These are phyloP conservation scores for Xylaria sp. DNA, from an alignment of 2,329 filamentous ascomycete species.

Conservation along the genomic window DNA sequence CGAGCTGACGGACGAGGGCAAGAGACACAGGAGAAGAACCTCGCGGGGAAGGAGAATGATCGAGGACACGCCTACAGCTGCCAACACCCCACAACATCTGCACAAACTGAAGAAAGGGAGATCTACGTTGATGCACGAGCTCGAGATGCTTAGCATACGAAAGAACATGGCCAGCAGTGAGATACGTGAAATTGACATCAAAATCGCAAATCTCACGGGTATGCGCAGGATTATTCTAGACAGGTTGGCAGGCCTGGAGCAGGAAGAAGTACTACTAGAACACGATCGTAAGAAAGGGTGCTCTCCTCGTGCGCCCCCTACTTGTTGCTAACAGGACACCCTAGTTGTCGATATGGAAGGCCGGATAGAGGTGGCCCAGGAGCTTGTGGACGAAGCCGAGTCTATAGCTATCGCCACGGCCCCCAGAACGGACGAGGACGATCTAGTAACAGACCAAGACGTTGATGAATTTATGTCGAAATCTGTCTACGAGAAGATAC, in stretches of 20 bases:
- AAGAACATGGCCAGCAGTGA: constrained; percentile 99
- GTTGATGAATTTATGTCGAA: constrained; percentile 90
- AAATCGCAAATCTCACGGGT: constrained; percentile 90
- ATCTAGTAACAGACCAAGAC: constrained; percentile 62
- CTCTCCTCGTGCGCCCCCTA: neutral
- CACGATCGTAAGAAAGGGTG: constrained; percentile 74
- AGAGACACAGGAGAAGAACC: constrained; percentile 75
- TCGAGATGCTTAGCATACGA: constrained; percentile 90
- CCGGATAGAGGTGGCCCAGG: constrained; percentile 70
- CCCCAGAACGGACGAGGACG: constrained; percentile 63
- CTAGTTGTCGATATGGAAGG: constrained; percentile 71
- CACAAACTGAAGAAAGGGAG: constrained; percentile 83
- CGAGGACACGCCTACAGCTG: constrained; percentile 66
- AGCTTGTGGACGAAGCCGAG: constrained; percentile 68
- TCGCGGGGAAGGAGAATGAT: constrained; percentile 83
- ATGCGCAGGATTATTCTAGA: constrained; percentile 95
- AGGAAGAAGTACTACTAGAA: constrained; percentile 90
- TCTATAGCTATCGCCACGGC: constrained; percentile 63
- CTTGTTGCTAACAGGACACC: constrained; percentile 48
- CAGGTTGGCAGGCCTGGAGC: constrained; percentile 84
- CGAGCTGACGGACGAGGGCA: constrained; percentile 73
- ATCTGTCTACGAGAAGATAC: constrained; percentile 94
- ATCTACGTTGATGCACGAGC: constrained; percentile 79
- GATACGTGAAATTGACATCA: constrained; percentile 96
- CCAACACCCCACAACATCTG: constrained; percentile 73